Evolutionary conservation across 371 early-diverging fungal genomes (phyloP), one percentile per base, ranked within the genome.

Genomic region (Umbelopsis sp.): DNA sequence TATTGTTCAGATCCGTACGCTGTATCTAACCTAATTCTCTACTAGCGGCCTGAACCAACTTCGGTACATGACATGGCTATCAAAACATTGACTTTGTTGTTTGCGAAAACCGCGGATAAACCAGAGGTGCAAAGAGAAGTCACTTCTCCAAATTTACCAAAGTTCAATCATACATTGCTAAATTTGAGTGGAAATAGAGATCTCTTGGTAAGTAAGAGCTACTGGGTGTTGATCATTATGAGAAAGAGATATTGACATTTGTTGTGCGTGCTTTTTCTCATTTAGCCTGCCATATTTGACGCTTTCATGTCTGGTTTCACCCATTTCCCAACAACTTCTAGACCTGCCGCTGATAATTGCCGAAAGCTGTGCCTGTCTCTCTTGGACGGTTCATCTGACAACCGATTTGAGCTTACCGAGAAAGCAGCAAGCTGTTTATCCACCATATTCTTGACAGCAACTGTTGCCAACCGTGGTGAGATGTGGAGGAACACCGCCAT

Each of bases 111-210:
- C 0, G 70, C 70, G 38, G 79, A 83, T 63, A 84, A 81, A 50
- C 83, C 85, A 9, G 87, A 89, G 63, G 65, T 89, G 53, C 86
- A 87, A 65, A 79, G 86, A 68, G 89, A 89, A 70, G 70, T 89
- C 29, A 82, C 86, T 3, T 74, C 79, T 11, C 84, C 83, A 25
- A 80, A 78, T 57, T 65, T 89, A 35, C 86, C 84, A 37, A 76
- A 82, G 32, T 87, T 85, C 63, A 81, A 87, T 65, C 79, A 81
- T 53, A 70, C 79, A 38, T 62, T 87, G 44, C 57, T 87, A 50
- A 72, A 72, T 32, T 73, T 84, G 44, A 80, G 76, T 50, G 77
- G 73, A 48, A 82, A 82, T 38, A 76, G 77, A 64, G 81, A 80
- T 62, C 72, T 89, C n/a, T 68, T 86, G 69, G 85, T 87, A 73